Percentiles rank a stretch among this genome's conserved stretches.
Evolutionary conservation across 495 filamentous ascomycete species (phyloP).

Genomic region (Rostrohypoxylon terebratum): DNA sequence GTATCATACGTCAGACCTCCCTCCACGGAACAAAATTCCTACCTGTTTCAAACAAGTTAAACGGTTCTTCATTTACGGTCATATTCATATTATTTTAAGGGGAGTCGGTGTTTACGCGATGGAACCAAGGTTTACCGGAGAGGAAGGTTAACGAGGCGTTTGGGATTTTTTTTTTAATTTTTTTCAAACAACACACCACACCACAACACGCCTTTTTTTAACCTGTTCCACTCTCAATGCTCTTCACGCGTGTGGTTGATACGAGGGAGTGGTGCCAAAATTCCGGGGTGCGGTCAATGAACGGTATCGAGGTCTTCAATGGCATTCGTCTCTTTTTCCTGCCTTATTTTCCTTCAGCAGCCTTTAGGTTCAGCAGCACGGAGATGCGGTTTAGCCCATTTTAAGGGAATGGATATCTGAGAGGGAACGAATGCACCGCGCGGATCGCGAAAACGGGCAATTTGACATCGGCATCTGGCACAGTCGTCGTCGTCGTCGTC

Average conservation of each 20-base stretch:
- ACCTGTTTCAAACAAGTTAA: not conserved
- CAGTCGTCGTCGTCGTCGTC: not conserved
- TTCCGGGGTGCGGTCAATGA: not conserved
- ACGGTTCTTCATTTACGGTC: not conserved
- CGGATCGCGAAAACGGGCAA: not conserved
- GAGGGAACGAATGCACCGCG: not conserved
- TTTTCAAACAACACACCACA: not conserved
- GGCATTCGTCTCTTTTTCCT: not conserved
- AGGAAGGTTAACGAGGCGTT: constrained; percentile 15
- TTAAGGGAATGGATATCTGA: not conserved
- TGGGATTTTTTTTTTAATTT: too few species aligned
- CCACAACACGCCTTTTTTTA: not conserved
- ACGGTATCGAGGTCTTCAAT: not conserved
- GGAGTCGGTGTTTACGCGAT: constrained; percentile 7
- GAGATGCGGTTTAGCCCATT: not conserved
- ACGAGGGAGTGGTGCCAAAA: not conserved
- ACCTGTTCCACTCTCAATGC: not conserved
- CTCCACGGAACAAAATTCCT: not conserved
- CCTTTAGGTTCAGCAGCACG: not conserved
- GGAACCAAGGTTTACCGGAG: constrained; percentile 9
- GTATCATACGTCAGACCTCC: too few species aligned
- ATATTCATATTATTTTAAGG: not conserved
- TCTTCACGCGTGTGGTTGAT: not conserved
- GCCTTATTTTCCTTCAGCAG: not conserved
- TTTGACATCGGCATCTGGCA: not conserved